Conservation (phyloP, 78 protist species). For the Anaeramoeba ignava region DNA sequence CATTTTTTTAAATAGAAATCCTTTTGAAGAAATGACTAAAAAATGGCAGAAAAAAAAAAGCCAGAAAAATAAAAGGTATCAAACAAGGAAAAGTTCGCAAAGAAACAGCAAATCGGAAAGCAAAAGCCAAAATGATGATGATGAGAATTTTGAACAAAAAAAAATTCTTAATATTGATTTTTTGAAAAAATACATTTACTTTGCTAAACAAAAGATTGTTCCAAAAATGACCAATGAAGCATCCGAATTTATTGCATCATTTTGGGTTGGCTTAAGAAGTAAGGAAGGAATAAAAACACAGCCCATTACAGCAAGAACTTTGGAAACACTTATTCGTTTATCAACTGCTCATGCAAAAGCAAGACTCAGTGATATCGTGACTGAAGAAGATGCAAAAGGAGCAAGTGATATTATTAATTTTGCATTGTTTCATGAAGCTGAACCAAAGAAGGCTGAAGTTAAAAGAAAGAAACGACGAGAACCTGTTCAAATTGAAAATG, state of each 20-base stretch:
- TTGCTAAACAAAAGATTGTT: slow-evolving; percentile 18
- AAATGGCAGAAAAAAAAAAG: not conserved
- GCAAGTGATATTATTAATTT: slow-evolving; percentile 5
- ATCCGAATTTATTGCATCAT: not conserved
- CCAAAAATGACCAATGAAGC: slow-evolving; percentile 20
- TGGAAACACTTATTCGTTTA: slow-evolving; percentile 87
- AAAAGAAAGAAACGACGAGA: not conserved
- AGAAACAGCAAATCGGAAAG: not conserved
- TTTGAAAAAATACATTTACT: slow-evolving; percentile 39
- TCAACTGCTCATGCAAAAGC: slow-evolving; percentile 89
- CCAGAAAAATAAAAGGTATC: not conserved
- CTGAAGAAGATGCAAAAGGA: slow-evolving; percentile 7
- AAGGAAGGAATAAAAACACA: slow-evolving; percentile 22
- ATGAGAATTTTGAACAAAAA: not conserved
- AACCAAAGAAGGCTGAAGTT: not conserved
- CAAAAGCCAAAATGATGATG: not conserved
- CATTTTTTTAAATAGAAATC: too few species aligned
- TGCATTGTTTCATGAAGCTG: slow-evolving; percentile 7
- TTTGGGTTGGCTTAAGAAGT: slow-evolving; percentile 19
- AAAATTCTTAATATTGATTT: slow-evolving; percentile 15
- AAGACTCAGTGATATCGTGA: slow-evolving; percentile 39
- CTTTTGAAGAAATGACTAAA: too few species aligned
- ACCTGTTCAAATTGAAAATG: not conserved
- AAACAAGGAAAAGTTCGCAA: not conserved
- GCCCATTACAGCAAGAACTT: slow-evolving; percentile 90